Conservation (phyloP, 2,329 filamentous ascomycete species). For the Xylaria arbuscula region DNA sequence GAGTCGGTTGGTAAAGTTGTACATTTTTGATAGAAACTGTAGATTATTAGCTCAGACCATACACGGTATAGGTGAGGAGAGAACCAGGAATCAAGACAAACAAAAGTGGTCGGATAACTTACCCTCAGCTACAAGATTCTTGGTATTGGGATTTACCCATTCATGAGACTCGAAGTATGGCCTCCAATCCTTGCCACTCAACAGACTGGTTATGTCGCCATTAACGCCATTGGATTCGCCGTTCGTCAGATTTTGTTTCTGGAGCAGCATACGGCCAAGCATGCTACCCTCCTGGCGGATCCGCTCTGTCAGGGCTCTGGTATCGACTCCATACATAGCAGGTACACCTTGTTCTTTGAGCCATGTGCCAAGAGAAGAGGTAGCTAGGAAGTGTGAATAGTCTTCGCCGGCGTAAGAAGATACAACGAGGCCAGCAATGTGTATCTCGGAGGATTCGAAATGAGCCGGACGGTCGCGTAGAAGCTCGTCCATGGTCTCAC, state of each 20-base stretch:
- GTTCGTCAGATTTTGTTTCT: constrained; percentile 65
- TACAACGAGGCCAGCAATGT: constrained; percentile 90
- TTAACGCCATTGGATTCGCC: constrained; percentile 56
- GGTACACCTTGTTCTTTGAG: constrained; percentile 95
- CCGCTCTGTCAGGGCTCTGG: constrained; percentile 90
- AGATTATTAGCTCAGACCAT: constrained; percentile 53
- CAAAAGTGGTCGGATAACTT: constrained; percentile 56
- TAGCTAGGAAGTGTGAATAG: constrained; percentile 92
- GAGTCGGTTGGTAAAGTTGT: constrained; percentile 83
- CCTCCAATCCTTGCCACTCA: constrained; percentile 56
- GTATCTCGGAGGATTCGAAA: constrained; percentile 93
- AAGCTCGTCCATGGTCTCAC: constrained; percentile 85
- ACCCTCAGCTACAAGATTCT: constrained; percentile 96
- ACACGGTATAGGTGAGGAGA: too few species aligned
- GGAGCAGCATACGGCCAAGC: constrained; percentile 87
- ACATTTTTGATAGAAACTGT: constrained; percentile 89
- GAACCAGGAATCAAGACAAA: constrained; percentile 26
- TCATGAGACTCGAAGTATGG: constrained; percentile 81
- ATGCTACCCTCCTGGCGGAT: constrained; percentile 96
- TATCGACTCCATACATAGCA: constrained; percentile 95
- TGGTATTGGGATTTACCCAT: constrained; percentile 91
- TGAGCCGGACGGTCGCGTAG: constrained; percentile 87
- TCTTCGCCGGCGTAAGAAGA: constrained; percentile 94
- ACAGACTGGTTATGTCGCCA: constrained; percentile 52
- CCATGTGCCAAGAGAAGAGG: constrained; percentile 92